Conservation (phyloP, 176 grass and related monocot species). For the Carex parvula region DNA sequence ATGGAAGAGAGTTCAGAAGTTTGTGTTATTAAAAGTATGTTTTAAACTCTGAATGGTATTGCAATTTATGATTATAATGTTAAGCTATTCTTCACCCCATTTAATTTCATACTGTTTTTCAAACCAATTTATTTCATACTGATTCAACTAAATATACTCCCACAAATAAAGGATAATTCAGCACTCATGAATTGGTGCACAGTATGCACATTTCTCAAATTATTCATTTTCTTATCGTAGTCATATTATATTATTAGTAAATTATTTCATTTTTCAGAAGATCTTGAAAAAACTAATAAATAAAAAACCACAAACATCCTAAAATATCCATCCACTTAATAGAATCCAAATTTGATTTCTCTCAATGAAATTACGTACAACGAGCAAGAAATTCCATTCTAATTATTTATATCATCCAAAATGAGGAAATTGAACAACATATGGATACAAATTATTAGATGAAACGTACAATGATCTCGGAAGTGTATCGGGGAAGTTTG, state of each 20-base stretch:
- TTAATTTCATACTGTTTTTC: background rate
- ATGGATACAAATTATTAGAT: background rate
- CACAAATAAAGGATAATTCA: background rate
- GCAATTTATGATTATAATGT: background rate
- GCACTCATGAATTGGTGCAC: too few species aligned
- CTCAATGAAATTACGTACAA: background rate
- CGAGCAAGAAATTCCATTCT: background rate
- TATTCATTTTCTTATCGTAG: background rate
- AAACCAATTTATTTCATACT: background rate
- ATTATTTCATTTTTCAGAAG: background rate
- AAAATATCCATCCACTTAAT: background rate
- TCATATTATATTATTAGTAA: background rate
- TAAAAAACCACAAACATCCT: background rate
- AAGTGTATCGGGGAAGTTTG: slow-evolving; percentile 52
- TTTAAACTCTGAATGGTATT: background rate
- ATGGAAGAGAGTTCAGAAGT: background rate
- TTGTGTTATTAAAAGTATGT: background rate
- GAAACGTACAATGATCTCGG: slow-evolving; percentile 47
- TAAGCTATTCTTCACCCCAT: background rate
- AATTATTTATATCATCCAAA: background rate
- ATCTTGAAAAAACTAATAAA: background rate
- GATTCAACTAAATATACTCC: background rate
- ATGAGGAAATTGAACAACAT: background rate
- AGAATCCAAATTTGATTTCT: background rate
- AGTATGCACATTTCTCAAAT: background rate